Conservation (phyloP, 1,284 basidiomycete genomes). For the Cerrena zonata region DNA sequence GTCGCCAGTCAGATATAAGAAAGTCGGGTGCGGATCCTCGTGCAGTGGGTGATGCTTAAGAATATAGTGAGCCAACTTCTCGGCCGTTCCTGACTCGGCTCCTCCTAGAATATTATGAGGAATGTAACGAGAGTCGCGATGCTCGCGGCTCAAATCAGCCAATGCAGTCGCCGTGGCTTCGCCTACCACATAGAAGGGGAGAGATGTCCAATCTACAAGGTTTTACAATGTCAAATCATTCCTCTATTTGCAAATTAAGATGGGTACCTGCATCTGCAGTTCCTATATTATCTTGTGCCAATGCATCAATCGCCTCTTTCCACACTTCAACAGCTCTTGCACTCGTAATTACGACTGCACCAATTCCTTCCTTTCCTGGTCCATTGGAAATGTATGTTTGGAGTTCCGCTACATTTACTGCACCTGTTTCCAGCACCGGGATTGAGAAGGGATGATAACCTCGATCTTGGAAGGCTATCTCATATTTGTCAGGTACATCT, state of each 20-base stretch:
- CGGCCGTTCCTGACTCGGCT: conserved; percentile 54
- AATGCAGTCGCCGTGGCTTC: conserved; percentile 50
- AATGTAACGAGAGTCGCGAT: conserved; percentile 27
- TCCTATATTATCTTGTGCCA: conserved; percentile 12
- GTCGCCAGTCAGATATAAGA: conserved; percentile 76
- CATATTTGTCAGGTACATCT: conserved; percentile 27
- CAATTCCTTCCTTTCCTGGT: conserved; percentile 29
- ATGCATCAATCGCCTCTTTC: conserved; percentile 34
- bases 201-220: conserved; percentile 38
- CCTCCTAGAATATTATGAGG: conserved; percentile 48
- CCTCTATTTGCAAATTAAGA: not conserved
- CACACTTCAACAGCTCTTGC: conserved; percentile 67
- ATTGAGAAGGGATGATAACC: conserved; percentile 50
- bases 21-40: conserved; percentile 7
- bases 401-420: conserved; percentile 46
- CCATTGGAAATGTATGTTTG: conserved; percentile 35
- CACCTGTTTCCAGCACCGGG: conserved; percentile 59
- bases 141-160: conserved; percentile 28
- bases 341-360: conserved; percentile 70
- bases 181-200: conserved; percentile 75
- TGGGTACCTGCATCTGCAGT: conserved; percentile 1
- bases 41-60: conserved; percentile 33
- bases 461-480: conserved; percentile 16
- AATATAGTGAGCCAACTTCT: conserved; percentile 62
- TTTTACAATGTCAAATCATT: not conserved